phyloP scores from a whole-genome alignment of 176 grass and related monocot species.

The Avena eriantha region DNA sequence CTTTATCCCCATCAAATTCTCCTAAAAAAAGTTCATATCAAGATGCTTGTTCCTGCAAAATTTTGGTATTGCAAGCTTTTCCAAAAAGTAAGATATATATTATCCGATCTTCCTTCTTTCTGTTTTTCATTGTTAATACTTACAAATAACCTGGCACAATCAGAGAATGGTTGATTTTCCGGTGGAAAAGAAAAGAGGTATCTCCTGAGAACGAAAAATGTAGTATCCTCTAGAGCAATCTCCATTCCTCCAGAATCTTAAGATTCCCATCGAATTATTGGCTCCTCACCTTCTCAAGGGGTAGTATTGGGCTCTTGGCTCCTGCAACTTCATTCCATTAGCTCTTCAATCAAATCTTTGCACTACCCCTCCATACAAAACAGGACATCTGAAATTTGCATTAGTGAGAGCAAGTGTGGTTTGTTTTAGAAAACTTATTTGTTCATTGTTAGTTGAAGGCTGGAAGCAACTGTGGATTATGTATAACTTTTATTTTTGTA shows the following conservation, averaged over 20 bases:
- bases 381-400: neutral
- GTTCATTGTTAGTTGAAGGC: neutral
- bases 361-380: neutral
- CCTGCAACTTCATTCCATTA: slow-evolving; percentile 18
- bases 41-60: slow-evolving; percentile 15
- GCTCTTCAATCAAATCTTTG: slow-evolving; percentile 18
- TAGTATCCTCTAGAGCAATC: slow-evolving; percentile 53
- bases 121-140: slow-evolving; percentile 5
- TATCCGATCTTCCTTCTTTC: slow-evolving; percentile 19
- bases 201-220: slow-evolving; percentile 33
- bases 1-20: neutral
- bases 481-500: too few relatives aligned
- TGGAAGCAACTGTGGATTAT: too few relatives aligned
- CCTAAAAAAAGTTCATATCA: slow-evolving; percentile 37
- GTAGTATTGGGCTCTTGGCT: slow-evolving; percentile 9
- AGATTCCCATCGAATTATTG: slow-evolving; percentile 37
- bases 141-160: slow-evolving; percentile 43
- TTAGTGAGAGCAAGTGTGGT: neutral
- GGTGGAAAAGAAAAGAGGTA: slow-evolving; percentile 23
- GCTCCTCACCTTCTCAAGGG: slow-evolving; percentile 49
- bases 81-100: slow-evolving; percentile 42
- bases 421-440: neutral
- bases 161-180: slow-evolving; percentile 25
- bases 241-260: slow-evolving; percentile 51
- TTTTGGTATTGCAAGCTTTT: slow-evolving; percentile 43